Base-by-base conservation (phyloP, 345 rosid species). In the Noccaea caerulescens region DNA sequence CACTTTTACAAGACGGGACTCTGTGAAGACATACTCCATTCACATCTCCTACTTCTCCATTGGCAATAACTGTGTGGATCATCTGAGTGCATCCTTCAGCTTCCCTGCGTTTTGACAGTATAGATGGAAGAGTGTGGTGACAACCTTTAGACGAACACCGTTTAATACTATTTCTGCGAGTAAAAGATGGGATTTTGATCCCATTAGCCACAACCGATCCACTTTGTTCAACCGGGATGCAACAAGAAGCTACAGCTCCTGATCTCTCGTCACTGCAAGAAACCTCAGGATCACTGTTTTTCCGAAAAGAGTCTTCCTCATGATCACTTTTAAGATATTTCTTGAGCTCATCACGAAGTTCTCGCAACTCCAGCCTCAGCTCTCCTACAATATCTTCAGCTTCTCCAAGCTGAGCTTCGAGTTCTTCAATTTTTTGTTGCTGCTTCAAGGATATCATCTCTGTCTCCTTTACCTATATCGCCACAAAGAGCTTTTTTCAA, bases 321-420 rank as follows among this genome's bases (percentile, higher is more conserved):
- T 41, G 63, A 33, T 59, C 56, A 33, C 13, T 51, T 52, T 20
- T 33, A 75, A 20, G 55, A 63, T 76, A 37, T 76, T 57, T 85
- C 63, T 84, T 90, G 72, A 87, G 79, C 80, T 86, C 91, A 66
- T 81, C 86, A 39, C 75, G 95, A 20, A 79, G 73, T 76, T 79
- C 82, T 71, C 82, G 82, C 79, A 90, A 80, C 69, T 92, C 97
- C 69, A 81, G 76, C 77, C 92, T 83, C 56, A 93, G 90, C 68
- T 90, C 98, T 80, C 83, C 84, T 34, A 87, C 97, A 45, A 86
- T 84, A 77, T 86, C 93, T 80, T 88, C 88, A 62, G 97, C 93
- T 84, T 90, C 98, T 62, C 89, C 90, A 30, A 93, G 85, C 76
- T 82, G 98, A 71, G 93, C 88, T 77, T 93, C 96, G 63, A 92